Conservation (phyloP, 345 rosid species). For the Raphanus sativus region DNA sequence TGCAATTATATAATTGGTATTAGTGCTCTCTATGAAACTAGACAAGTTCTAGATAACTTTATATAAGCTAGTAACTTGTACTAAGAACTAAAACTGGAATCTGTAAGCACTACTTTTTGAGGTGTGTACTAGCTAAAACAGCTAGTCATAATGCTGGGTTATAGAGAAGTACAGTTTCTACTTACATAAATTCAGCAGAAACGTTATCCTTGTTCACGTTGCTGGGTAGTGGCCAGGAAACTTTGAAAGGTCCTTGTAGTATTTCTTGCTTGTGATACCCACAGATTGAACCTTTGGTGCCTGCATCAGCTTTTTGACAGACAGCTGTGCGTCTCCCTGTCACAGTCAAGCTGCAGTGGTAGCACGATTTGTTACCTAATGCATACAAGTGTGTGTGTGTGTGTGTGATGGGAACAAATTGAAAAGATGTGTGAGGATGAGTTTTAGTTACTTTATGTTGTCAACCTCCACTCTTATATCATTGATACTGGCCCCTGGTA, state of each 20-base stretch:
- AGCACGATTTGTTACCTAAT: conserved; percentile 5
- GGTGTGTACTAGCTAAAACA: not conserved
- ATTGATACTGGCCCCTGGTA: conserved; percentile 65
- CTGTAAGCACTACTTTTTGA: not conserved
- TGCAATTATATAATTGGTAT: not conserved
- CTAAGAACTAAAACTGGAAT: not conserved
- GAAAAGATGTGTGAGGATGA: not conserved
- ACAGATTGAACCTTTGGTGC: conserved; percentile 30
- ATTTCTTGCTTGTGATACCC: conserved; percentile 61
- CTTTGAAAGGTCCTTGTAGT: conserved; percentile 55
- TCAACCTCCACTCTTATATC: conserved; percentile 80
- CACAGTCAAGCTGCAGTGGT: conserved; percentile 55
- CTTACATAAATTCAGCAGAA: conserved; percentile 81
- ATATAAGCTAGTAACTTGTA: not conserved
- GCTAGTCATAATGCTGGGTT: not conserved
- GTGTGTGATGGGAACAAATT: not conserved
- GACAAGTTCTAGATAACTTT: not conserved
- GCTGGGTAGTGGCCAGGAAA: conserved; percentile 73
- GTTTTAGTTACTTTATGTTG: conserved; percentile 50
- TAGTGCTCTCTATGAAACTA: not conserved
- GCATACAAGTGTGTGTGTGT: not conserved
- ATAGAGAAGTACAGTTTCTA: not conserved
- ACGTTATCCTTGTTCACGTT: conserved; percentile 60
- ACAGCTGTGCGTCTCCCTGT: conserved; percentile 51
- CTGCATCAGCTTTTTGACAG: conserved; percentile 23